These are phyloP conservation scores for Xanthoparmelia taractica DNA, from an alignment of 495 filamentous ascomycete species.

Conservation along the genomic window DNA sequence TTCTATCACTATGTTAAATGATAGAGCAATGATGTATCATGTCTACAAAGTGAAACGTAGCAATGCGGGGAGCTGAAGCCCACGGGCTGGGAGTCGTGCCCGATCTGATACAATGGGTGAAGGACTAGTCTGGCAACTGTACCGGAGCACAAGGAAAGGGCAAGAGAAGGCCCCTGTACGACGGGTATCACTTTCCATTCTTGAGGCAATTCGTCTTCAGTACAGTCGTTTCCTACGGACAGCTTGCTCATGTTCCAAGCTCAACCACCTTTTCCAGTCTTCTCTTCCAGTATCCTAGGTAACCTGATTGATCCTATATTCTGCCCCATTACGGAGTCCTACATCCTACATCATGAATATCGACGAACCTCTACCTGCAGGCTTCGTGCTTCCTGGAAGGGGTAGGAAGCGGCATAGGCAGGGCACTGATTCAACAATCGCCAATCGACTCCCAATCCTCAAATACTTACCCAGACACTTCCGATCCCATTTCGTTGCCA, in stretches of 20 bases:
- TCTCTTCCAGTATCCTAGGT: not conserved
- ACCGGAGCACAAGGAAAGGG: not conserved
- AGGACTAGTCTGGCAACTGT: not conserved
- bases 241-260: not conserved
- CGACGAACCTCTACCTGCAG: constrained; percentile 11
- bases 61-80: not conserved
- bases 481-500: constrained; percentile 39
- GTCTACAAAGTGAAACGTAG: no score
- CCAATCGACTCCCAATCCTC: constrained; percentile 13
- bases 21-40: no score
- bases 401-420: constrained; percentile 17
- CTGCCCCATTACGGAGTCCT: not conserved
- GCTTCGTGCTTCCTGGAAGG: constrained; percentile 16
- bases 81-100: no score
- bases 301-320: not conserved
- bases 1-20: no score
- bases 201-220: not conserved
- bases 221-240: not conserved
- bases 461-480: constrained; percentile 10
- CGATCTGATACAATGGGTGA: not conserved
- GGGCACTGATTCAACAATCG: constrained; percentile 8
- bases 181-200: not conserved
- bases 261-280: not conserved
- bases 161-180: not conserved
- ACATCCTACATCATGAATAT: constrained; percentile 18